phyloP scores from a whole-genome alignment of 2,329 filamentous ascomycete genomes.

The Phaeoacremonium minimum region DNA sequence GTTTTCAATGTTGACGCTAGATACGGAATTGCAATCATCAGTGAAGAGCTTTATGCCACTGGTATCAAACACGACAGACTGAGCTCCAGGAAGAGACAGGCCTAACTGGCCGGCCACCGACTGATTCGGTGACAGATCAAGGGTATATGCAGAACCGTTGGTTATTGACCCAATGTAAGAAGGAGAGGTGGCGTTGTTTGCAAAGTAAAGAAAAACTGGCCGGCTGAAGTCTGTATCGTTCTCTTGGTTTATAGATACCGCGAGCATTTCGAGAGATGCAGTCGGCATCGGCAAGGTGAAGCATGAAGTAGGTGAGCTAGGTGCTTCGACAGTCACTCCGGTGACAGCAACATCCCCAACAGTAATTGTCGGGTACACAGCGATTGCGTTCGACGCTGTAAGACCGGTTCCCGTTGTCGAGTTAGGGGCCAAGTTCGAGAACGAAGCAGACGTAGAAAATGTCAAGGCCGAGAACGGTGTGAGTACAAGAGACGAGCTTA shows the following conservation, averaged over 20 bases:
- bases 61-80: constrained; percentile 14
- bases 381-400: constrained; percentile 4
- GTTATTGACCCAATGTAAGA: constrained; percentile 14
- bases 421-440: too few species aligned
- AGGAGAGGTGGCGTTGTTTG: constrained; percentile 15
- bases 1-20: constrained; percentile 11
- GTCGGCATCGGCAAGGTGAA: constrained; percentile 14
- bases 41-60: constrained; percentile 15
- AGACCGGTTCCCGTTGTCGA: too few species aligned
- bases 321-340: constrained; percentile 13
- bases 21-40: constrained; percentile 11
- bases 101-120: constrained; percentile 12
- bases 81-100: constrained; percentile 9
- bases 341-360: constrained; percentile 10
- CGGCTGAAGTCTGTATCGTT: constrained; percentile 7
- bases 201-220: constrained; percentile 14
- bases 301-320: constrained; percentile 16
- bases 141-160: constrained; percentile 10
- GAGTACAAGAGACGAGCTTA: too few species aligned
- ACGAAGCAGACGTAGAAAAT: too few species aligned
- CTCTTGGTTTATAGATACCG: constrained; percentile 9
- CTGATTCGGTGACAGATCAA: constrained; percentile 13
- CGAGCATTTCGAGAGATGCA: constrained; percentile 12
- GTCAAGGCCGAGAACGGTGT: too few species aligned
- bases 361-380: constrained; percentile 6